phyloP scores from a whole-genome alignment of 495 filamentous ascomycete genomes.

The Penicillium soppii region DNA sequence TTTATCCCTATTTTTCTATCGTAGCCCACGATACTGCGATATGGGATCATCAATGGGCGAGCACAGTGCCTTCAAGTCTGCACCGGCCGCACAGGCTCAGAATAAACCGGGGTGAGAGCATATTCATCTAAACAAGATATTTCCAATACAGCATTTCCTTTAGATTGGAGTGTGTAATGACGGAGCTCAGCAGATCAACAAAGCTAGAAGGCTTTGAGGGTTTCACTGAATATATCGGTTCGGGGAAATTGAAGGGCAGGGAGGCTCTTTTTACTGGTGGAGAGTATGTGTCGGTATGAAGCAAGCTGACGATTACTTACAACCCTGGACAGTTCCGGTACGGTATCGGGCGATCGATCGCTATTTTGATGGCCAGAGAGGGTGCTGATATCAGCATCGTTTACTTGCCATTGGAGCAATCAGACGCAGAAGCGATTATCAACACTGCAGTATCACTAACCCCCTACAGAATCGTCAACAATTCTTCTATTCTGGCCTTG shows the following conservation, averaged over 20 bases:
- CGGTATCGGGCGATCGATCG: conserved; percentile 52
- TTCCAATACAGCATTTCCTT: neutral
- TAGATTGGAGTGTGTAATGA: conserved; percentile 26
- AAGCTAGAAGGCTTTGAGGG: conserved; percentile 23
- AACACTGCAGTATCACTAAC: conserved; percentile 9
- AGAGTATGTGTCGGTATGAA: conserved; percentile 33
- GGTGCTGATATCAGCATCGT: conserved; percentile 53
- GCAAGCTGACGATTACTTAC: neutral
- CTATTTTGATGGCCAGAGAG: conserved; percentile 54
- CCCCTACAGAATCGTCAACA: conserved; percentile 58
- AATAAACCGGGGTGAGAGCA: conserved; percentile 15
- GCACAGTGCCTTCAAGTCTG: conserved; percentile 22
- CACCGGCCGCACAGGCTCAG: conserved; percentile 23
- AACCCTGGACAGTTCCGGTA: conserved; percentile 37
- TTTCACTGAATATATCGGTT: conserved; percentile 42
- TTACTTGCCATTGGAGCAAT: conserved; percentile 51
- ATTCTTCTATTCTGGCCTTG: conserved; percentile 54
- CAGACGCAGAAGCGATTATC: conserved; percentile 52
- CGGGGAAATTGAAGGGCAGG: conserved; percentile 46
- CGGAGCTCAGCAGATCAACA: conserved; percentile 23
- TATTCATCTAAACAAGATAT: neutral
- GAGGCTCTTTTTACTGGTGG: conserved; percentile 54
- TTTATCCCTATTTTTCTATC: no score
- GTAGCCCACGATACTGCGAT: no score
- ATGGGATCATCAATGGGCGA: conserved; percentile 26